Base-by-base conservation (phyloP, 202 grass and related monocot genomes). In the Carex sylvatica region DNA sequence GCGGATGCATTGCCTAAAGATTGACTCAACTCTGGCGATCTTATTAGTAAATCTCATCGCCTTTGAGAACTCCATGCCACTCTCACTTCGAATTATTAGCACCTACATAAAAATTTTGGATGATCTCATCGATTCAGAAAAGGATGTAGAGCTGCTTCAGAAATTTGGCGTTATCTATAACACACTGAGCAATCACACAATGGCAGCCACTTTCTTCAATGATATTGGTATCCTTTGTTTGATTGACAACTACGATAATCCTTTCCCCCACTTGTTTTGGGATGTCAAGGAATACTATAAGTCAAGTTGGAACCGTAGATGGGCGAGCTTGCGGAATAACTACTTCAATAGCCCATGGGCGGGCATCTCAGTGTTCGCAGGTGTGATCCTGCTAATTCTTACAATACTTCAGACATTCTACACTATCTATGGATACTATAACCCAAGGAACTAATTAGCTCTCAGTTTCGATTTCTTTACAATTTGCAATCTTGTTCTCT, bases 81-180 rank as follows among this genome's bases (percentile, higher is more conserved):
- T 38, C 36, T 0, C 36, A 4, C 0, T 5, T 38, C 3, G 36
- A 38, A 5, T 6, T 38, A 38, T 38, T 84, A 22, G 84, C 26
- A 24, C 87, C 78, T 89, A 92, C 85, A 87, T 89, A 76, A 52
- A 84, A 70, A 81, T 92, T 1, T 85, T 92, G 90, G 77, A 82
- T 35, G 70, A 84, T 0, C 67, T 92, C 52, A 87, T 63, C 10
- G 65, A 67, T 31, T 65, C 60, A 60, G 70, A n/a, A 0, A 66
- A 82, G 82, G 90, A 92, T 85, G 90, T 87, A 0, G 81, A 89
- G 77, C 4, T 79, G 11, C 63, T 89, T 58, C 87, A 92, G 82
- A 47, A 80, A 69, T 69, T 2, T 9, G 65, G 65, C 23, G 16
- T 69, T 69, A 69, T 69, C 10, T 28, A 31, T 69, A 69, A 69